Conservation (phyloP, 306 rosid genomes). For the Crotalaria pallida region DNA sequence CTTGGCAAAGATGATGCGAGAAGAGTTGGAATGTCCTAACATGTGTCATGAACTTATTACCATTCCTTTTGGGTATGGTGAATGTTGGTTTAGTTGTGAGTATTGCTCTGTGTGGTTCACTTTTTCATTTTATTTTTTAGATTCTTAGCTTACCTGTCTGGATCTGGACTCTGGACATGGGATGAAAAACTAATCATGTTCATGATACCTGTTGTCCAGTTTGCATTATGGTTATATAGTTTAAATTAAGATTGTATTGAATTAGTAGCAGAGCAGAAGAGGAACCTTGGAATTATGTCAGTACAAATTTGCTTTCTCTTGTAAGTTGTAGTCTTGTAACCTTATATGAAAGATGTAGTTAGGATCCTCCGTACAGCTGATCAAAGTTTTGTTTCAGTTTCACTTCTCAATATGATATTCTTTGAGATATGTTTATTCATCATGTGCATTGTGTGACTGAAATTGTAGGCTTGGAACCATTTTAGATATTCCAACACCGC, state of each 20-base stretch:
- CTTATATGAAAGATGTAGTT: neutral
- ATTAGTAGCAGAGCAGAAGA: neutral
- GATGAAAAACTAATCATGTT: neutral
- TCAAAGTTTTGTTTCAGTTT: constrained; percentile 8
- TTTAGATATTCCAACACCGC: constrained; percentile 20
- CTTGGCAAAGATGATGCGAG: neutral
- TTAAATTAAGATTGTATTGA: neutral
- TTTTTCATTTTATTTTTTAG: neutral
- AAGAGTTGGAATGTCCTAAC: neutral
- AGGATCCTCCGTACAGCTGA: constrained; percentile 10
- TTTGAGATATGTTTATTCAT: neutral
- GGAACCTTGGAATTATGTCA: neutral
- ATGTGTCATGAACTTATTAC: neutral
- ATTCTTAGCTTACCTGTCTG: neutral
- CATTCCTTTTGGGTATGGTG: neutral
- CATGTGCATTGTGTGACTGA: neutral
- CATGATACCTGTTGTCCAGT: neutral
- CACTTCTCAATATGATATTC: neutral
- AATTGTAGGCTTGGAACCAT: constrained; percentile 64
- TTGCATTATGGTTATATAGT: neutral
- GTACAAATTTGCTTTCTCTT: neutral
- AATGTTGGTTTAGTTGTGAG: neutral
- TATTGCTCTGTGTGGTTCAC: neutral
- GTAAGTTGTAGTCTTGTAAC: neutral
- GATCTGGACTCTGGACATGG: neutral